Evolutionary conservation across 805 yeast genomes (phyloP).

Genomic region (Kuraishia piskuri): DNA sequence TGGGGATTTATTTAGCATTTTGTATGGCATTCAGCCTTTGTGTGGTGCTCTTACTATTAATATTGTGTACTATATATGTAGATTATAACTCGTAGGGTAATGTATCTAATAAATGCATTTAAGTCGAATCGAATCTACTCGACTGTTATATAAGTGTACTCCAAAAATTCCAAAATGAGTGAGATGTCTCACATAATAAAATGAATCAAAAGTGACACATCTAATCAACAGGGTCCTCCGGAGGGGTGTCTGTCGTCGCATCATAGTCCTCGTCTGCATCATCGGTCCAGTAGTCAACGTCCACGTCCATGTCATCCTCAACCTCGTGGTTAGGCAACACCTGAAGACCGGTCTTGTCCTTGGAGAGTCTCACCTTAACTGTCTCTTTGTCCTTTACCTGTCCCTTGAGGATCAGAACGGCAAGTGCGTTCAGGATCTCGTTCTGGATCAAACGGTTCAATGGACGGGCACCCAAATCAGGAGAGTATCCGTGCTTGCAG

Average conservation of each 20-base stretch:
- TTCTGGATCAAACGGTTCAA: slow-evolving; percentile 85
- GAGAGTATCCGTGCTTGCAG: slow-evolving; percentile 80
- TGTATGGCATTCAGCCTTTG: no score
- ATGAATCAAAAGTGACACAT: no score
- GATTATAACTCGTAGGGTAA: no score
- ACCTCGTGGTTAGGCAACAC: slow-evolving; percentile 83
- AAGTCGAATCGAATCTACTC: slow-evolving; percentile 1
- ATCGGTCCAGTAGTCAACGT: slow-evolving; percentile 53
- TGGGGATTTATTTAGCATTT: no score
- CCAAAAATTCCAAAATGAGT: background rate
- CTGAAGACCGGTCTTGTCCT: slow-evolving; percentile 49
- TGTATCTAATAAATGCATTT: no score
- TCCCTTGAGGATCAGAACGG: slow-evolving; percentile 79
- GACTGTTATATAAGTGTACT: background rate
- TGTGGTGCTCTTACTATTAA: no score
- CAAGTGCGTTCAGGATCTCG: slow-evolving; percentile 80
- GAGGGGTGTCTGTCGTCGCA: slow-evolving; percentile 9
- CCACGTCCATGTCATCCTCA: slow-evolving; percentile 43
- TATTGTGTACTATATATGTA: no score
- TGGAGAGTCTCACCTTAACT: slow-evolving; percentile 49
- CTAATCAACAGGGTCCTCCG: slow-evolving; percentile 12
- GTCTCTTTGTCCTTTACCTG: slow-evolving; percentile 84
- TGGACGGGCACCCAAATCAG: slow-evolving; percentile 96
- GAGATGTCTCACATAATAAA: background rate
- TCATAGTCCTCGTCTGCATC: slow-evolving; percentile 54